These are phyloP conservation scores for Fusarium sarcochroum DNA, from an alignment of 2,329 filamentous ascomycete species.

Conservation along the genomic window DNA sequence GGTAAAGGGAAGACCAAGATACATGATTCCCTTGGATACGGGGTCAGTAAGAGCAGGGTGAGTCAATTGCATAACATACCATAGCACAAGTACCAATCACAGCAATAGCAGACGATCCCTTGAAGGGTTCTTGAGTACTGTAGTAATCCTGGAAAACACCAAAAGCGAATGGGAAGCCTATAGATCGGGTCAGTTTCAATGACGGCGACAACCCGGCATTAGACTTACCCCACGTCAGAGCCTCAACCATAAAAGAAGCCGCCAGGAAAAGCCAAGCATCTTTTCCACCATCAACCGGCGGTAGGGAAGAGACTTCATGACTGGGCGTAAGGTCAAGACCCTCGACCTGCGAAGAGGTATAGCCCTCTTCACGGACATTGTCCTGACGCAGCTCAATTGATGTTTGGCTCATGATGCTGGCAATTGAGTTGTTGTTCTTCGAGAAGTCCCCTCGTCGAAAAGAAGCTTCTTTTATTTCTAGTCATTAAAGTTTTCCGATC, in stretches of 20 bases:
- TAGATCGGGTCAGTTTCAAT: accelerated
- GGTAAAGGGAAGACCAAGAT: slow-evolving; percentile 56
- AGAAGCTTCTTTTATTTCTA: not conserved
- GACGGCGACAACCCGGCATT: accelerated
- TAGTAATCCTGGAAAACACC: slow-evolving; percentile 82
- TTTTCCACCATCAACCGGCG: slow-evolving; percentile 52
- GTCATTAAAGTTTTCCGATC: not conserved
- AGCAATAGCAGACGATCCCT: slow-evolving; percentile 67
- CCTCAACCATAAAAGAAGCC: slow-evolving; percentile 52
- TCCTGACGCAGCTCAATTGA: slow-evolving; percentile 12
- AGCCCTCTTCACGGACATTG: not conserved
- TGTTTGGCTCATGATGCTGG: not conserved
- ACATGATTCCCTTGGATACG: slow-evolving; percentile 64
- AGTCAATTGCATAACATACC: slow-evolving; percentile 54
- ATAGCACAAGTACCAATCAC: slow-evolving; percentile 75
- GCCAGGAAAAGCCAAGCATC: slow-evolving; percentile 54
- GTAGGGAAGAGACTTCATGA: slow-evolving; percentile 31
- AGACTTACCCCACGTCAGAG: slow-evolving; percentile 52
- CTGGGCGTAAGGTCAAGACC: not conserved
- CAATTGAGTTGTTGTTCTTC: accelerated
- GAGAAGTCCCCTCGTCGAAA: not conserved
- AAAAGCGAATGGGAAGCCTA: slow-evolving; percentile 77
- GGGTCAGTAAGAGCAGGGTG: not conserved
- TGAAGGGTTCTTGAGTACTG: slow-evolving; percentile 70
- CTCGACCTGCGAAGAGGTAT: not conserved